phyloP scores from a whole-genome alignment of 257 asterid genomes.

The Penstemon davidsonii region DNA sequence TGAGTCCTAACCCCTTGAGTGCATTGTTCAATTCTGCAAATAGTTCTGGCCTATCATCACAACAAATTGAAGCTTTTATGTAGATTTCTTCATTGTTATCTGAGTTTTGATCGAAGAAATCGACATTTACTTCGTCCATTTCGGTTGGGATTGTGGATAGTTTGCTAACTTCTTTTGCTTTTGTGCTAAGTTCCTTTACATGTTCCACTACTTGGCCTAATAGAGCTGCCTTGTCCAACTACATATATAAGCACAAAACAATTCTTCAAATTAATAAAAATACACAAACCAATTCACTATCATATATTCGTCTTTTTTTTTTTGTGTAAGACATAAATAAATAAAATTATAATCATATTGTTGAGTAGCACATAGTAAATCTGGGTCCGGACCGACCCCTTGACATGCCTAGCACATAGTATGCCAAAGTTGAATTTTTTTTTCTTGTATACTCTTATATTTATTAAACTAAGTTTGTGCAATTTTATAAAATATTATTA shows the following conservation, averaged over 20 bases:
- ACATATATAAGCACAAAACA: not conserved
- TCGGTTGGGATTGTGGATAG: constrained; percentile 57
- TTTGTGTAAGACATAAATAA: too few species aligned
- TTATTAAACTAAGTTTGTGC: too few species aligned
- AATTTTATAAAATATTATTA: too few species aligned
- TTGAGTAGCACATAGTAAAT: too few species aligned
- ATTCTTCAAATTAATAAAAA: not conserved
- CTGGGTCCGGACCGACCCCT: too few species aligned
- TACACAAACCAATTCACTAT: not conserved
- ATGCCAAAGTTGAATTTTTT: too few species aligned
- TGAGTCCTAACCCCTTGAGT: constrained; percentile 45
- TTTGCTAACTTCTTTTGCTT: constrained; percentile 54
- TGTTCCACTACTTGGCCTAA: constrained; percentile 76
- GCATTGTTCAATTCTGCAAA: constrained; percentile 62
- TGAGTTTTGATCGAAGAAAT: constrained; percentile 26
- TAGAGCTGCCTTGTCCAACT: constrained; percentile 98
- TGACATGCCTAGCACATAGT: too few species aligned
- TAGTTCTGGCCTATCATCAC: constrained; percentile 73
- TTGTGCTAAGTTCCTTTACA: constrained; percentile 59
- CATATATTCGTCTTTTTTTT: too few species aligned
- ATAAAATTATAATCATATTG: too few species aligned
- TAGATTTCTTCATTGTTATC: constrained; percentile 16
- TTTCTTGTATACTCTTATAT: too few species aligned
- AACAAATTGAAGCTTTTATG: constrained; percentile 62
- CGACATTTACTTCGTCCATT: constrained; percentile 56